phyloP scores from a whole-genome alignment of 2,329 filamentous ascomycete species.

The Calonectria fujianensis region DNA sequence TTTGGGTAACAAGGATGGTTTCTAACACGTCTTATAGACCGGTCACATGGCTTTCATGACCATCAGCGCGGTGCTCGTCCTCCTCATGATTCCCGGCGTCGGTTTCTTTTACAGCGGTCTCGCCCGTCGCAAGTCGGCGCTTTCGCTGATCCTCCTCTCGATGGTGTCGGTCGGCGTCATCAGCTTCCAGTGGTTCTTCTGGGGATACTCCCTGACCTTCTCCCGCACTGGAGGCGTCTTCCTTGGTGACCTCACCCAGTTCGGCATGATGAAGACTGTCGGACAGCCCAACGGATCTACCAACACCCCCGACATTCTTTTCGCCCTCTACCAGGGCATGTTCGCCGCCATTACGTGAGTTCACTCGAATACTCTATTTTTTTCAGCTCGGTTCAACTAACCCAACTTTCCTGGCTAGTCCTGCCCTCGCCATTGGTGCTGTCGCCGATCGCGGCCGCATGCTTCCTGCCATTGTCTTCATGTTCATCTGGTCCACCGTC shows the following conservation, averaged over 20 bases:
- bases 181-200: conserved; percentile 96
- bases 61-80: conserved; percentile 84
- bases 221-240: conserved; percentile 86
- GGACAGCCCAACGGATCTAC: conserved; percentile 83
- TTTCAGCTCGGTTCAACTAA: conserved; percentile 34
- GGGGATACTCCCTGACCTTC: conserved; percentile 92
- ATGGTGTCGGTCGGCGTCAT: conserved; percentile 87
- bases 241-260: conserved; percentile 87
- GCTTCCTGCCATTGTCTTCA: conserved; percentile 78
- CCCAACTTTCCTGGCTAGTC: conserved; percentile 58
- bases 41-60: conserved; percentile 91
- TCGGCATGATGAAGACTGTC: conserved; percentile 86
- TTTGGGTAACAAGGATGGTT: neutral
- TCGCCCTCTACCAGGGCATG: conserved; percentile 92
- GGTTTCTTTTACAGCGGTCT: conserved; percentile 97
- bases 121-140: conserved; percentile 89
- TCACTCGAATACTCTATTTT: neutral
- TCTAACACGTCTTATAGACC: conserved; percentile 67
- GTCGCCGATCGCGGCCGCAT: conserved; percentile 77
- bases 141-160: conserved; percentile 90
- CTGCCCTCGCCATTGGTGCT: conserved; percentile 75
- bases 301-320: conserved; percentile 87
- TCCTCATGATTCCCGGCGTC: conserved; percentile 95
- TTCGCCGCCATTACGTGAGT: conserved; percentile 91
- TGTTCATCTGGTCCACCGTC: conserved; percentile 82